Evolutionary conservation across 192 early-diverging fungal species (phyloP).

Genomic region (Endogone sp.): DNA sequence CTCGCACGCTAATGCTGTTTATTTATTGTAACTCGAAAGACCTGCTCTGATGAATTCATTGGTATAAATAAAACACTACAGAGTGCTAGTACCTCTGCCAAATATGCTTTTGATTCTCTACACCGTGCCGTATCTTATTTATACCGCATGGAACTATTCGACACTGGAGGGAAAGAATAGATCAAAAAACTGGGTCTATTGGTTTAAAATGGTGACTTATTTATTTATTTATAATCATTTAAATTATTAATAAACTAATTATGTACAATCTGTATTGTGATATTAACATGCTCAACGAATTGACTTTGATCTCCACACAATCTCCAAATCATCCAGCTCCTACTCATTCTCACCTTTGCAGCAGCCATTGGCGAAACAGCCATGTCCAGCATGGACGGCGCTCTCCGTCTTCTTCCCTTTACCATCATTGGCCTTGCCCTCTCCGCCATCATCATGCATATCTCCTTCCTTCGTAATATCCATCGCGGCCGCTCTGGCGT

Average conservation of each 20-base stretch:
- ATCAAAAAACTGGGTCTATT: neutral
- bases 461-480: neutral
- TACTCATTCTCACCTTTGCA: neutral
- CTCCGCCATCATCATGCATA: neutral
- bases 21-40: no score
- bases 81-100: neutral
- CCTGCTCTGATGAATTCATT: no score
- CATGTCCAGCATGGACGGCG: neutral
- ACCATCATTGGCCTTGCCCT: neutral
- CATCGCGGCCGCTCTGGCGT: neutral
- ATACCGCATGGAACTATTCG: neutral
- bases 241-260: no score
- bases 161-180: neutral
- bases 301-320: neutral
- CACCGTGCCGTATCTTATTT: neutral
- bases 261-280: no score
- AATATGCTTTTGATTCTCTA: neutral
- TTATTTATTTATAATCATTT: no score
- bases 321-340: neutral
- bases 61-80: no score
- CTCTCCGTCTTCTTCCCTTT: neutral
- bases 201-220: neutral
- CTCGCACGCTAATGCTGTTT: no score
- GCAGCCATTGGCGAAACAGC: neutral
- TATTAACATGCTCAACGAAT: no score